These are phyloP conservation scores for Termitomyces sp. DNA, from an alignment of 768 basidiomycete genomes.

Conservation along the genomic window DNA sequence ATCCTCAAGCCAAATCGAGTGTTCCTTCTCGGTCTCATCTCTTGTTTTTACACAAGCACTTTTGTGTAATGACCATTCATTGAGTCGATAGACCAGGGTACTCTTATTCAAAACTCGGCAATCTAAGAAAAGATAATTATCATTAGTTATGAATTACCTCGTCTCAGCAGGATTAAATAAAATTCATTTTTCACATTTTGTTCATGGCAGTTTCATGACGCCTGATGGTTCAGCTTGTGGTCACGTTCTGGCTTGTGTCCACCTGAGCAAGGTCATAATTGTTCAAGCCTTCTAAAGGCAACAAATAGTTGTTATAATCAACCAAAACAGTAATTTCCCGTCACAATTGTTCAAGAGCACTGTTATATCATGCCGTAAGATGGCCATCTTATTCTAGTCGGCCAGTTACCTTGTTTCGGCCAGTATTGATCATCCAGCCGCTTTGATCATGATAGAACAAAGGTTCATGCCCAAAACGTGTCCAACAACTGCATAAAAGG, in stretches of 20 bases:
- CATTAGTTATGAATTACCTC: background rate
- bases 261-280: background rate
- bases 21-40: too few relatives aligned
- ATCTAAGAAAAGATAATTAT: background rate
- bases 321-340: background rate
- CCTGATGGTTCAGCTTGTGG: background rate
- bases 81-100: background rate
- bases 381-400: background rate
- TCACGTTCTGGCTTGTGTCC: background rate
- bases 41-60: background rate
- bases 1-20: background rate
- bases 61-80: background rate
- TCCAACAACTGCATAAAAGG: slow-evolving; percentile 14
- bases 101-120: background rate
- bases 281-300: background rate
- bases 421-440: slow-evolving; percentile 12
- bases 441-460: slow-evolving; percentile 16
- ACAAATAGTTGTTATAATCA: background rate
- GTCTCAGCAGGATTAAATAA: background rate
- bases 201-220: background rate
- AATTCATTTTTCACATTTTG: background rate
- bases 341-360: background rate
- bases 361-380: background rate
- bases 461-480: slow-evolving; percentile 16
- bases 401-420: slow-evolving; percentile 10